Conservation (phyloP, 352 stramenopile genomes). For the Phytopythium delawarense region DNA sequence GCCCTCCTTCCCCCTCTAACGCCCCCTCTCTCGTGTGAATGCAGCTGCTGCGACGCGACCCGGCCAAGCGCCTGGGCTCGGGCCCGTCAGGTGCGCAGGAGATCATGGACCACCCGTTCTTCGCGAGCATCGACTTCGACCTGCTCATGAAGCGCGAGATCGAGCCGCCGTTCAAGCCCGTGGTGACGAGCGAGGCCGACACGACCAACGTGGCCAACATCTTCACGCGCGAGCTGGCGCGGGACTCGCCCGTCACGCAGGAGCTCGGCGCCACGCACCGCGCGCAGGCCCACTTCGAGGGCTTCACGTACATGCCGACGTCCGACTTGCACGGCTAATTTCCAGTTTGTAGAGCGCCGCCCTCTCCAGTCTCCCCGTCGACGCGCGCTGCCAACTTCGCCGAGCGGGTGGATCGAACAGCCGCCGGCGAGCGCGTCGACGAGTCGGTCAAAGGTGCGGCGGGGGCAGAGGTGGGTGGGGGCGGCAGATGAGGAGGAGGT, state of each 20-base stretch:
- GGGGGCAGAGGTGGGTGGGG: background rate
- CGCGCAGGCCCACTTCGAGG: slow-evolving; percentile 89
- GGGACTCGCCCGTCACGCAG: slow-evolving; percentile 86
- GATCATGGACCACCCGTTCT: slow-evolving; percentile 89
- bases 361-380: background rate
- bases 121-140: slow-evolving; percentile 84
- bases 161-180: slow-evolving; percentile 85
- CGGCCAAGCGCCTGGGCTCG: slow-evolving; percentile 76
- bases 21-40: background rate
- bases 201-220: slow-evolving; percentile 87
- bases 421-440: background rate
- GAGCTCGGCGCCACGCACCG: slow-evolving; percentile 78
- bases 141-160: slow-evolving; percentile 74
- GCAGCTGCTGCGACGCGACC: slow-evolving; percentile 76
- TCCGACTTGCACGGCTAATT: slow-evolving; percentile 41
- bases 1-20: background rate
- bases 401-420: slow-evolving; percentile 8
- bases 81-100: slow-evolving; percentile 81
- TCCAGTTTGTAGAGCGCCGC: slow-evolving; percentile 4
- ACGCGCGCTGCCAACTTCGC: background rate
- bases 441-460: background rate
- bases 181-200: slow-evolving; percentile 79
- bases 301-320: slow-evolving; percentile 91
- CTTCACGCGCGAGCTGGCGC: slow-evolving; percentile 79
- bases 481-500: background rate